Evolutionary conservation across 2,329 filamentous ascomycete genomes (phyloP), one percentile per base, ranked within the genome.

Genomic region (Tolypocladium inflatum): DNA sequence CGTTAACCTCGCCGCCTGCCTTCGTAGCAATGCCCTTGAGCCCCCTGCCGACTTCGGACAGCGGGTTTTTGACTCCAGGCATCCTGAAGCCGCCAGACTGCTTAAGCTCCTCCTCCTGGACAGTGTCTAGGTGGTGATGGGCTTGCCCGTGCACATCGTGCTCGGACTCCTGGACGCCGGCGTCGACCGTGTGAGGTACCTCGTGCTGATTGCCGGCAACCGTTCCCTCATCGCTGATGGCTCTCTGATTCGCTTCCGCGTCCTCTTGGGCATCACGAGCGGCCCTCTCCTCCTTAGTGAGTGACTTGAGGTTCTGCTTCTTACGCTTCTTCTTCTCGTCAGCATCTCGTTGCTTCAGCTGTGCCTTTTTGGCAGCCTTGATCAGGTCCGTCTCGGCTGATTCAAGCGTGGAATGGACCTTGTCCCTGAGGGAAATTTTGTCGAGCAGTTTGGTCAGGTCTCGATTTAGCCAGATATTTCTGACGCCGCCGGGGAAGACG

Each of bases 391-490:
- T 97, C 72, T 97, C 88, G 1, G 93, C 93, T 10, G 74, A 74
- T 68, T 99, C 94, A 0, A 99, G 81, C 58, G 79, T 76, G 48
- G 80, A 71, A 53, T 93, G 91, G 17, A 96, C 76, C 10, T 81
- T 75, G 60, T 91, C 84, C 51, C 94, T 83, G 62, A 84, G 76
- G 54, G 89, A 82, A 52, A 97, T 88, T 70, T 97, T 97, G 61
- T 92, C 88, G 53, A 90, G 81, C 13, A 99, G 80, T 10, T 87
- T 81, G 50, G 92, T 90, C 63, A 91, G 87, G 68, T 99, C 90
- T 61, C 93, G 84, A 60, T 97, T 99, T 65, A 99, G 86, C 92
- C 93, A 99, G 53, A 99, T 89, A 64, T 97, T 97, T 60, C 90
- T 85, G 67, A 99, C 88, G 37, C 94, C 94, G 23, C 94, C 94